Evolutionary conservation across 495 filamentous ascomycete species (phyloP).

Genomic region (Daldinia vernicosa): DNA sequence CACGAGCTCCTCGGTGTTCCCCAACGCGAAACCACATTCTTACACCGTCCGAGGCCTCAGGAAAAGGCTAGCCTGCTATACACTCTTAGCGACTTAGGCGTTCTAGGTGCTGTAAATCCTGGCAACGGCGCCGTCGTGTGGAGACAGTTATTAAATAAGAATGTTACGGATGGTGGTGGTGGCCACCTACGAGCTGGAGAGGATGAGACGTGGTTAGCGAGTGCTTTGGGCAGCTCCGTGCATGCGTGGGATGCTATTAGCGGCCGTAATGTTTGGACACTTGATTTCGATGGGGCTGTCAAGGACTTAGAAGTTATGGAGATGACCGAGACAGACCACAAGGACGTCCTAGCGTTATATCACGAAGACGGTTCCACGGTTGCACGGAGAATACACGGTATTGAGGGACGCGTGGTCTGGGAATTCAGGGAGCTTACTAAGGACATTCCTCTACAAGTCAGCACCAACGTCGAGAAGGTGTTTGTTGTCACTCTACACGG

Average conservation of each 20-base stretch:
- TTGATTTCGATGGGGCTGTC: conserved; percentile 65
- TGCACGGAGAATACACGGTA: conserved; percentile 74
- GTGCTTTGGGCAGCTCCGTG: conserved; percentile 71
- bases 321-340: conserved; percentile 68
- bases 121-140: conserved; percentile 84
- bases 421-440: conserved; percentile 72
- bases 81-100: conserved; percentile 80
- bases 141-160: conserved; percentile 72
- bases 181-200: conserved; percentile 76
- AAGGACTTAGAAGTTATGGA: conserved; percentile 83
- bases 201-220: conserved; percentile 75
- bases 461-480: conserved; percentile 74
- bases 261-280: conserved; percentile 80
- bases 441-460: conserved; percentile 80
- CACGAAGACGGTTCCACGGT: conserved; percentile 64
- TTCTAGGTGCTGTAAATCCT: conserved; percentile 90
- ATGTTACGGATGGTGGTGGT: conserved; percentile 49
- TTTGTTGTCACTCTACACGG: conserved; percentile 82
- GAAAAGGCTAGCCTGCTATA: conserved; percentile 92
- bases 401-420: conserved; percentile 82
- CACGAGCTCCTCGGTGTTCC: conserved; percentile 86
- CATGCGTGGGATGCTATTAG: conserved; percentile 85
- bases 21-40: conserved; percentile 85
- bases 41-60: conserved; percentile 81
- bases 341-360: conserved; percentile 77